Evolutionary conservation across 768 basidiomycete genomes (phyloP).

Genomic region (Filobasidium floriforme): DNA sequence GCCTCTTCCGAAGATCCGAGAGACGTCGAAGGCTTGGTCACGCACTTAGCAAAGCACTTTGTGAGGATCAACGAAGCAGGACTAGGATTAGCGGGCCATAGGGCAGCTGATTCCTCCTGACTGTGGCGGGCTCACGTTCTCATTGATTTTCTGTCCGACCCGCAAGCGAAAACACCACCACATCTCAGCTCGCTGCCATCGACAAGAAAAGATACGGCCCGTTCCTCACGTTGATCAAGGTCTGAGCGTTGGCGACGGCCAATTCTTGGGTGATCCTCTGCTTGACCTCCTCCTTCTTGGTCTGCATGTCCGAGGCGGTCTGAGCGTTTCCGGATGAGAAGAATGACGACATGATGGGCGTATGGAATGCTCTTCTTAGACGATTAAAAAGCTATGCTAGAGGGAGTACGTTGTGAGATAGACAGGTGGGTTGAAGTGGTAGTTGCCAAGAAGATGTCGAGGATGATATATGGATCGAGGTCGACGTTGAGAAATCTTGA

Average conservation of each 20-base stretch:
- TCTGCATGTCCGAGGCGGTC: constrained; percentile 33
- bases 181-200: neutral
- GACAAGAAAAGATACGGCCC: too few relatives aligned
- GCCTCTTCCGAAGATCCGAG: constrained; percentile 42
- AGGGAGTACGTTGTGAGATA: too few relatives aligned
- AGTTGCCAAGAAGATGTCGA: too few relatives aligned
- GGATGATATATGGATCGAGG: too few relatives aligned
- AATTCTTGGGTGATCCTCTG: constrained; percentile 42
- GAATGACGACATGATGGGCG: constrained; percentile 21
- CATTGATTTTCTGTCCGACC: constrained; percentile 39
- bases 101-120: too few relatives aligned
- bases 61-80: neutral
- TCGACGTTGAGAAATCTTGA: too few relatives aligned
- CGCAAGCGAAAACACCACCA: neutral
- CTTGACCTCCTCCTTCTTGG: constrained; percentile 45
- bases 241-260: constrained; percentile 44
- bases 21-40: constrained; percentile 36
- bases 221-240: constrained; percentile 35
- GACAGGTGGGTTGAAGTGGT: too few relatives aligned
- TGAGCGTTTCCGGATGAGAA: constrained; percentile 8
- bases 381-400: too few relatives aligned
- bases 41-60: constrained; percentile 44
- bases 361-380: neutral
- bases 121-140: constrained; percentile 33
- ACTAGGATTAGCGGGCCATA: too few relatives aligned